A percentile compares a stretch with the other conserved stretches of the same genome.
Conservation (phyloP, 2,329 filamentous ascomycete species). For the Penicillium thymicola region DNA sequence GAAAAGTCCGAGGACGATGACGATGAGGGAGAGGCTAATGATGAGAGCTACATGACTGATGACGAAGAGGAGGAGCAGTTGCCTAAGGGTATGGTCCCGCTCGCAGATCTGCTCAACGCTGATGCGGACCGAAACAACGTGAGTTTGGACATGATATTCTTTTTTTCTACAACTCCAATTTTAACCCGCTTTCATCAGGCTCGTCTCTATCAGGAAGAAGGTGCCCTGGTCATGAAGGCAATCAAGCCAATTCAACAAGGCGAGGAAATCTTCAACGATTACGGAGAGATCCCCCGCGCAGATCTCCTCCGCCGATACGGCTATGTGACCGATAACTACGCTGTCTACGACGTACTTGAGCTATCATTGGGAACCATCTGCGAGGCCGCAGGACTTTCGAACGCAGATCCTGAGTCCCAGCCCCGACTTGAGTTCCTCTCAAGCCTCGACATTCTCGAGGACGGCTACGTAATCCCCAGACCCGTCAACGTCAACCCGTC, state of each 20-base stretch:
- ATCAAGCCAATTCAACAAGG: conserved; percentile 66
- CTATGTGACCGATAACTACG: conserved; percentile 76
- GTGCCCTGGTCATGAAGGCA: conserved; percentile 65
- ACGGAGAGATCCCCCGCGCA: conserved; percentile 76
- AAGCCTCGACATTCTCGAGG: conserved; percentile 64
- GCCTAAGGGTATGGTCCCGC: conserved; percentile 80
- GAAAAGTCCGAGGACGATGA: conserved; percentile 57
- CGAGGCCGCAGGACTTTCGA: conserved; percentile 34
- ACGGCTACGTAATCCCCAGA: conserved; percentile 63
- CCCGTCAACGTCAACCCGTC: conserved; percentile 22
- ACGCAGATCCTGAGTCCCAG: conserved; percentile 29
- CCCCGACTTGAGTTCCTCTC: conserved; percentile 55
- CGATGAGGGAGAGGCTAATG: conserved; percentile 50
- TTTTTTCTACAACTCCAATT: background rate
- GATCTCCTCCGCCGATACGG: conserved; percentile 83
- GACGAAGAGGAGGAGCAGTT: conserved; percentile 66
- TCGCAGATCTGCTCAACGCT: conserved; percentile 87
- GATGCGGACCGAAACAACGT: conserved; percentile 81
- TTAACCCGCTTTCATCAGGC: conserved; percentile 38
- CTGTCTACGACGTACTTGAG: conserved; percentile 79
- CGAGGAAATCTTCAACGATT: conserved; percentile 83
- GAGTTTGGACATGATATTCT: conserved; percentile 24
- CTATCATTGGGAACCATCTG: conserved; percentile 62
- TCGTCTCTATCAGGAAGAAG: conserved; percentile 59
- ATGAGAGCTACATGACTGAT: conserved; percentile 54